A percentile compares a stretch with the other conserved stretches of the same genome.
Evolutionary conservation across 2,329 filamentous ascomycete genomes (phyloP).

Genomic region (Achaetomium macrosporum): DNA sequence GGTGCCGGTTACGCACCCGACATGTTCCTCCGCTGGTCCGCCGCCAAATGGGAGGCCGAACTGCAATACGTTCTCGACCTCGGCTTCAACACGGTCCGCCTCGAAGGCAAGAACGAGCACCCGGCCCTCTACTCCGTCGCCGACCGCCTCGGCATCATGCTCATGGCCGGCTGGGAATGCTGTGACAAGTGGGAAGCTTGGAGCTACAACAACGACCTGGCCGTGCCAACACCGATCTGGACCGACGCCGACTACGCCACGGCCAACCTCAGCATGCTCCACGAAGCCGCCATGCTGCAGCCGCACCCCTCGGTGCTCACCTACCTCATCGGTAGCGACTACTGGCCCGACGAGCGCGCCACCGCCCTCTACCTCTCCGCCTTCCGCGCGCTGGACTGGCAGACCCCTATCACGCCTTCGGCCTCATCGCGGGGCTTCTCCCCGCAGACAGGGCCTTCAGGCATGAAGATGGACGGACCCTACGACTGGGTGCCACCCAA

Average conservation of each 20-base stretch:
- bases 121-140: conserved; percentile 54
- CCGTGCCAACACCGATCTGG: conserved; percentile 39
- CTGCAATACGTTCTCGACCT: conserved; percentile 52
- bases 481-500: conserved; percentile 63
- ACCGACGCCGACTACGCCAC: conserved; percentile 47
- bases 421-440: conserved; percentile 52
- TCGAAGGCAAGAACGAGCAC: conserved; percentile 61
- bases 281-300: conserved; percentile 56
- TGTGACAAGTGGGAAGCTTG: conserved; percentile 65
- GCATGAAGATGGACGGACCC: conserved; percentile 61
- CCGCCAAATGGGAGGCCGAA: conserved; percentile 41
- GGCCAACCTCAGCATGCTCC: conserved; percentile 49
- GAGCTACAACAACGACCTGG: conserved; percentile 51
- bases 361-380: conserved; percentile 48
- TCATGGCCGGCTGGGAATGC: conserved; percentile 60
- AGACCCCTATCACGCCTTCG: conserved; percentile 51
- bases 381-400: conserved; percentile 47
- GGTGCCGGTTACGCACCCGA: conserved; percentile 57
- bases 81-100: conserved; percentile 56
- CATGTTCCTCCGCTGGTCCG: conserved; percentile 55
- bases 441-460: conserved; percentile 45
- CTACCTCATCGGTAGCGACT: conserved; percentile 58
- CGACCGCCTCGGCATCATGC: conserved; percentile 54
- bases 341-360: conserved; percentile 54
- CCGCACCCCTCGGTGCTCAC: conserved; percentile 52